Conservation (phyloP, 1,284 basidiomycete genomes). For the Boletus calvinii region DNA sequence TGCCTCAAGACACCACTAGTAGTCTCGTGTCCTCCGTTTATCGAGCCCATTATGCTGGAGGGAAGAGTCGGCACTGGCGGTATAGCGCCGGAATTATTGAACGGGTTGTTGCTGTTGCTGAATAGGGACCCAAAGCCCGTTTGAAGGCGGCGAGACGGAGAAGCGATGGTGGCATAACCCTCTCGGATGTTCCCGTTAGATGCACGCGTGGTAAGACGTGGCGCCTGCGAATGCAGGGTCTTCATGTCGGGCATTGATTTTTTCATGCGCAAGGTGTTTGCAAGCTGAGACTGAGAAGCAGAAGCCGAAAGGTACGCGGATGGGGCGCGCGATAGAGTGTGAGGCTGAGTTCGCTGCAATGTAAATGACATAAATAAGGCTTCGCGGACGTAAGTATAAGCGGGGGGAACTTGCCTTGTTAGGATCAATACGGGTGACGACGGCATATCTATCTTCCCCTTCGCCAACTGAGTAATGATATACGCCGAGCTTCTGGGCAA, state of each 20-base stretch:
- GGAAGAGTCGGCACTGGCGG: slow-evolving; percentile 80
- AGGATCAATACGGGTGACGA: slow-evolving; percentile 85
- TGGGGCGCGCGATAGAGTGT: slow-evolving; percentile 72
- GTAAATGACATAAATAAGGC: slow-evolving; percentile 18
- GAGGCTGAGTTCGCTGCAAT: slow-evolving; percentile 41
- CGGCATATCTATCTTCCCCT: slow-evolving; percentile 89
- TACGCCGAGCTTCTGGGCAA: slow-evolving; percentile 94
- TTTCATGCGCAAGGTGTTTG: slow-evolving; percentile 75
- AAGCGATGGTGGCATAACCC: slow-evolving; percentile 85
- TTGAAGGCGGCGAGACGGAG: slow-evolving; percentile 72
- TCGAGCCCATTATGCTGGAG: slow-evolving; percentile 46
- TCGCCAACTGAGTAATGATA: slow-evolving; percentile 94
- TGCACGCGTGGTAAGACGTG: slow-evolving; percentile 77
- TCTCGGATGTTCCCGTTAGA: slow-evolving; percentile 91
- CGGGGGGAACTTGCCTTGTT: slow-evolving; percentile 55
- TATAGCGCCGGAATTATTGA: slow-evolving; percentile 40
- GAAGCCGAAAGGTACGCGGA: slow-evolving; percentile 66
- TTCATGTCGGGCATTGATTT: slow-evolving; percentile 97
- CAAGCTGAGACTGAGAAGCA: slow-evolving; percentile 44
- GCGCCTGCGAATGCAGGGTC: slow-evolving; percentile 76
- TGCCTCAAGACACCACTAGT: slow-evolving; percentile 68
- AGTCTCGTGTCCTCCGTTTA: slow-evolving; percentile 44
- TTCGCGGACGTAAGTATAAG: slow-evolving; percentile 18
- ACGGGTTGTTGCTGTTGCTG: slow-evolving; percentile 38
- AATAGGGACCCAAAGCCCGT: slow-evolving; percentile 69